Percentiles rank a stretch among this genome's conserved stretches.
These are phyloP conservation scores for Phialophora tarda DNA, from an alignment of 2,329 filamentous ascomycete species.

Conservation along the genomic window DNA sequence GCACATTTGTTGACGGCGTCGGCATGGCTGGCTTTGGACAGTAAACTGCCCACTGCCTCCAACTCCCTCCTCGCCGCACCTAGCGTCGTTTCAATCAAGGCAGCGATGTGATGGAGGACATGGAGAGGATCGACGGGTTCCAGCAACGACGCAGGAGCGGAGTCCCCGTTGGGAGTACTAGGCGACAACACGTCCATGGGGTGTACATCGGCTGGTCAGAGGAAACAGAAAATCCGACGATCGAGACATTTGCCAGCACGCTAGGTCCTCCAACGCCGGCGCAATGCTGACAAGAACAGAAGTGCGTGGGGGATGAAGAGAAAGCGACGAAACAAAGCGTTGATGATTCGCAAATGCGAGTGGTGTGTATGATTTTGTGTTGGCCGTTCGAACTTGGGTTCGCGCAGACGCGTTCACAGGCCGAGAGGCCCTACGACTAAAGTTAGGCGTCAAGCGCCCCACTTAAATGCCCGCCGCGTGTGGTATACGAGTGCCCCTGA, in stretches of 20 bases:
- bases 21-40: slow-evolving; percentile 71
- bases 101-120: slow-evolving; percentile 73
- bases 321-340: slow-evolving; percentile 4
- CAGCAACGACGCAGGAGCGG: slow-evolving; percentile 20
- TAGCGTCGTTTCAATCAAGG: slow-evolving; percentile 73
- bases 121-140: slow-evolving; percentile 66
- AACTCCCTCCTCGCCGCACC: slow-evolving; percentile 79
- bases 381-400: background rate
- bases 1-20: slow-evolving; percentile 88
- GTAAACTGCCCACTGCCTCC: slow-evolving; percentile 77
- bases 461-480: background rate
- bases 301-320: background rate
- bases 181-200: slow-evolving; percentile 38
- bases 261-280: slow-evolving; percentile 32
- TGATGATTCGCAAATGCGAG: slow-evolving; percentile 15
- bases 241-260: slow-evolving; percentile 29
- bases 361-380: background rate
- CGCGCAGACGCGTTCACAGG: slow-evolving; percentile 8
- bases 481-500: background rate
- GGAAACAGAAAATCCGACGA: slow-evolving; percentile 13
- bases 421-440: background rate
- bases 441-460: background rate
- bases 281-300: slow-evolving; percentile 34
- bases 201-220: slow-evolving; percentile 14
- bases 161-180: slow-evolving; percentile 35